Base-by-base conservation (phyloP, 495 filamentous ascomycete species). In the Talaromyces adpressus region DNA sequence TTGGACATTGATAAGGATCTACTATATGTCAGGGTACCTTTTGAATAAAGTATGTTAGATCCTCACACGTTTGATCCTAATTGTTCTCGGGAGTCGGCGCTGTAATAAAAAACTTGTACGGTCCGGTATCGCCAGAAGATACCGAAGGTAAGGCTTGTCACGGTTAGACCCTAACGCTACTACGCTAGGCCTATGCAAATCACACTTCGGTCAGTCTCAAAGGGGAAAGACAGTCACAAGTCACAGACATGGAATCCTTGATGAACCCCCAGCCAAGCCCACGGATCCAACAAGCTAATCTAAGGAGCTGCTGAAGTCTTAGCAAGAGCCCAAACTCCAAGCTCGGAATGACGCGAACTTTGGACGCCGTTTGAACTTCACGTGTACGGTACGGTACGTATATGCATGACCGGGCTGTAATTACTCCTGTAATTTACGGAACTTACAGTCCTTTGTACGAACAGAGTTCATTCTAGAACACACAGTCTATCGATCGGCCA, bases 271-370 rank as follows among this genome's bases (percentile, higher is more conserved):
- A 14, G 22, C 14, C 22, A 27, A 27, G 27, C 23, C 23, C 22
- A 25, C 2, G 52, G 52, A 14, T 56, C 27, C 22, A 16, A 25
- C 22, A 56, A 16, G 52, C 22, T 56, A 29, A 29, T 18, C 52
- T 29, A 53, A 53, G 51, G 23, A 53, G 23, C 51, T 18, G 47
- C 6, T 27, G 12, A 53, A 53, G n/a, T 51, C 20, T 53, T 23
- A 22, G 18, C 32, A 27, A 53, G 22, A 56, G 27, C 27, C 52
- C 27, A 56, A 56, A 29, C 27, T 20, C 27, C 29, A 56, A 29
- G 52, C 27, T 56, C 23, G 52, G 52, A 29, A 29, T 56, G 52
- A 56, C 52, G 52, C 52, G 52, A 56, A n/a, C 52, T 29, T 56
- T 27, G 22, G 9, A n/a, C 22, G 52, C 27, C 52, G 52, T 29